Base-by-base conservation (phyloP, 2,329 filamentous ascomycete species). In the Phialophora verrucosa region DNA sequence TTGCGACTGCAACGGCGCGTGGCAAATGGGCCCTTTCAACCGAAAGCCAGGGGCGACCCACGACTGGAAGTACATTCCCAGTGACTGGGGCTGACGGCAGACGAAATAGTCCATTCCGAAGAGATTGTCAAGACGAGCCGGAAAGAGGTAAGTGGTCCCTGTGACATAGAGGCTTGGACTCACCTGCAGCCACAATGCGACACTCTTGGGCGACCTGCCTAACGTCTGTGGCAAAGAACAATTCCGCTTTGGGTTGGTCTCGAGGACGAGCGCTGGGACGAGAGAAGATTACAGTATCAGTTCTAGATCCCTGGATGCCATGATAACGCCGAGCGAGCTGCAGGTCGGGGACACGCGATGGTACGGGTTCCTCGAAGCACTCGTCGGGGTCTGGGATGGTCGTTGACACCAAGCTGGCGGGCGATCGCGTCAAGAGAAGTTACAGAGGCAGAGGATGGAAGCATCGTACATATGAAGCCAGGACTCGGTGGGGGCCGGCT, bases 141-240 rank as follows among this genome's bases (percentile, higher is more conserved):
- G 25, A 65, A 59, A 38, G 25, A 49, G 60, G 25, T 27, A 67
- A 58, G 65, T 50, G 55, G 25, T 47, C 27, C 61, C 56, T 58
- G 44, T 35, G 50, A 32, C 20, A 57, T 44, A 20, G 57, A 58
- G 61, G 55, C 64, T 62, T 58, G 55, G 60, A 64, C 61, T 58
- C 49, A 51, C 57, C 56, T 66, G 65, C 61, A 63, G 61, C 56
- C 29, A 56, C 55, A 53, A 63, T 67, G 32, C 65, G 61, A 67
- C 65, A 32, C 47, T 55, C 32, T n/a, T 51, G 31, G 47, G 38
- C 14, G 35, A 31, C 31, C 35, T 59, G 59, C 64, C 61, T 63
- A 58, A 59, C 38, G 23, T 56, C 32, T 63, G 65, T 67, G 65
- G 65, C 65, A 62, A 67, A 53, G 47, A 56, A 42, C 20, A 59